Percentiles rank a stretch among this genome's conserved stretches.
Evolutionary conservation across 2,329 filamentous ascomycete species (phyloP).

Genomic region (Cordyceps farinosa): DNA sequence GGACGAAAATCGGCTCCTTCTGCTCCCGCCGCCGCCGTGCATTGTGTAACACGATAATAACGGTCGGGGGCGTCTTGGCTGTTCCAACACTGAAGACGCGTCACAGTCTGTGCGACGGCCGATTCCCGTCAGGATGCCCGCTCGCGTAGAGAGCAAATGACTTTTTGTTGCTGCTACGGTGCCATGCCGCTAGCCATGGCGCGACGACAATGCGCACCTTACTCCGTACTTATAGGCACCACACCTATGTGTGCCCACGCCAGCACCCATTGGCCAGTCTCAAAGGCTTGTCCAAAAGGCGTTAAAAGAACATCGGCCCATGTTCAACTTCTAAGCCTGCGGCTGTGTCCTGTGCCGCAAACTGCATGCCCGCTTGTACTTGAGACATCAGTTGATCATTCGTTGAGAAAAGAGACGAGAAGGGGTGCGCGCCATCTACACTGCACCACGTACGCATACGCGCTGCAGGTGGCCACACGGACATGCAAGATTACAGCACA

Average conservation of each 20-base stretch:
- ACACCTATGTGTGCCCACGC: background rate
- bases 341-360: background rate
- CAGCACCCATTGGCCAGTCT: background rate
- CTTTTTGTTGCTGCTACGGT: background rate
- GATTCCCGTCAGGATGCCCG: background rate
- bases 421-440: background rate
- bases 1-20: background rate
- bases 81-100: background rate
- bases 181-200: too few relatives aligned
- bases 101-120: background rate
- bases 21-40: background rate
- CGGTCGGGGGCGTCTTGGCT: background rate
- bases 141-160: background rate
- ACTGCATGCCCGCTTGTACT: background rate
- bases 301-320: background rate
- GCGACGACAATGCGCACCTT: background rate
- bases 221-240: background rate
- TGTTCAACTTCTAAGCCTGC: background rate
- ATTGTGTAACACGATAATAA: background rate
- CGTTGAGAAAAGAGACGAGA: slow-evolving; percentile 10
- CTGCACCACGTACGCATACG: background rate
- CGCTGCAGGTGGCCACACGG: background rate
- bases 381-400: slow-evolving; percentile 11
- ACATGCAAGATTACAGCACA: background rate
- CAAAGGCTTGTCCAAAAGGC: background rate